Conservation (phyloP, 805 yeast species). For the Teunomyces pallodes region DNA sequence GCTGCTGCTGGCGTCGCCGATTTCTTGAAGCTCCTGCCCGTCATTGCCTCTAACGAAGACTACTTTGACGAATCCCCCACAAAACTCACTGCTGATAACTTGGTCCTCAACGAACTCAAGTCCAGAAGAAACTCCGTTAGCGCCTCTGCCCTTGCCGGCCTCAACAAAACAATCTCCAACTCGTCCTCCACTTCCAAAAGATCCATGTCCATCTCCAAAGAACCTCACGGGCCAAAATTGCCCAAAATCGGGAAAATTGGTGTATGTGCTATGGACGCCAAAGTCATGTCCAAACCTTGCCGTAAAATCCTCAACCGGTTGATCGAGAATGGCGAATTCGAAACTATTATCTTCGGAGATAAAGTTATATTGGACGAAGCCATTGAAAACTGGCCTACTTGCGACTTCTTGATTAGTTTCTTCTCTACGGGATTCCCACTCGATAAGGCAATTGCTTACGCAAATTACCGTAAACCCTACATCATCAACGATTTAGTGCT, state of each 20-base stretch:
- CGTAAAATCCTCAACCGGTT: constrained; percentile 83
- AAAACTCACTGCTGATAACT: constrained; percentile 16
- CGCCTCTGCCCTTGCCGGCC: constrained; percentile 12
- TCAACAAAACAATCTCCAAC: constrained; percentile 37
- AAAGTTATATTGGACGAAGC: constrained; percentile 91
- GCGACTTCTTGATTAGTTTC: constrained; percentile 91
- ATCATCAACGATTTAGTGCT: constrained; percentile 82
- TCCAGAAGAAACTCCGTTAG: constrained; percentile 22
- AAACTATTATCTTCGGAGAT: constrained; percentile 95
- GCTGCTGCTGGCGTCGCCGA: constrained; percentile 16
- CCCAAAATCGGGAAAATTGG: constrained; percentile 91
- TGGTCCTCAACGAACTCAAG: constrained; percentile 11
- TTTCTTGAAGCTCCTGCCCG: not conserved
- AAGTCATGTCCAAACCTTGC: constrained; percentile 94
- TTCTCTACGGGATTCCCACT: constrained; percentile 96
- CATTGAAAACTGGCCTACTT: constrained; percentile 98
- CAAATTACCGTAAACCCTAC: constrained; percentile 84
- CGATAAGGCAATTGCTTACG: constrained; percentile 91
- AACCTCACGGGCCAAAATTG: constrained; percentile 45
- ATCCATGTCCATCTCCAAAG: constrained; percentile 34
- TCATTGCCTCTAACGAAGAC: not conserved
- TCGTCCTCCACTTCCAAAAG: constrained; percentile 31
- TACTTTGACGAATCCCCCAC: constrained; percentile 4
- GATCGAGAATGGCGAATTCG: constrained; percentile 92
- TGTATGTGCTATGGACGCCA: constrained; percentile 98